phyloP scores from a whole-genome alignment of 257 asterid genomes.

The Solanum pennellii region DNA sequence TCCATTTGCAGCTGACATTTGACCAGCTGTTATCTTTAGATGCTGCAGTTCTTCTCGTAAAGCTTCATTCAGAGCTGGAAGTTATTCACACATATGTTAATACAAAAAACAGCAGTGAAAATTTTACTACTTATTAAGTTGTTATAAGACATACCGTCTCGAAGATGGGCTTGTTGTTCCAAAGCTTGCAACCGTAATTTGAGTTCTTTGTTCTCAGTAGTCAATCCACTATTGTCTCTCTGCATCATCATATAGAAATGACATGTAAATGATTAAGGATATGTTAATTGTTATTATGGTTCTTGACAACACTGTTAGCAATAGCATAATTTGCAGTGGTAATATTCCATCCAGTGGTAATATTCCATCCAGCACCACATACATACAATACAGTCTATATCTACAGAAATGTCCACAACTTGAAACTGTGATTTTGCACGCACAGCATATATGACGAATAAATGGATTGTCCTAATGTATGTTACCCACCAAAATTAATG shows the following conservation, averaged over 20 bases:
- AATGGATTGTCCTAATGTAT: background rate
- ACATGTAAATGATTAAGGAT: background rate
- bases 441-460: background rate
- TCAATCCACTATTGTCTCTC: constrained; percentile 77
- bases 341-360: background rate
- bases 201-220: constrained; percentile 85
- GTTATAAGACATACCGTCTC: constrained; percentile 52
- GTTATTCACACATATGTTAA: background rate
- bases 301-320: background rate
- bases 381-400: background rate
- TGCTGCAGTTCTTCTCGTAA: constrained; percentile 68
- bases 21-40: constrained; percentile 68
- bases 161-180: constrained; percentile 90
- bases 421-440: background rate
- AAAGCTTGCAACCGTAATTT: constrained; percentile 70
- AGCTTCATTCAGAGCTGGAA: constrained; percentile 68
- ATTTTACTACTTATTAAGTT: background rate
- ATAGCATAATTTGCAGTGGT: background rate
- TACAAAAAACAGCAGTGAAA: background rate
- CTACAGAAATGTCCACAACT: background rate
- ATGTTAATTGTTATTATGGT: background rate
- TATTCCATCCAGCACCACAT: background rate
- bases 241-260: constrained; percentile 15
- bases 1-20: constrained; percentile 35
- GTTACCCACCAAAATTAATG: background rate